A percentile compares a stretch with the other conserved stretches of the same genome.
Evolutionary conservation across 306 rosid genomes (phyloP).

Genomic region (Argentina anserina): DNA sequence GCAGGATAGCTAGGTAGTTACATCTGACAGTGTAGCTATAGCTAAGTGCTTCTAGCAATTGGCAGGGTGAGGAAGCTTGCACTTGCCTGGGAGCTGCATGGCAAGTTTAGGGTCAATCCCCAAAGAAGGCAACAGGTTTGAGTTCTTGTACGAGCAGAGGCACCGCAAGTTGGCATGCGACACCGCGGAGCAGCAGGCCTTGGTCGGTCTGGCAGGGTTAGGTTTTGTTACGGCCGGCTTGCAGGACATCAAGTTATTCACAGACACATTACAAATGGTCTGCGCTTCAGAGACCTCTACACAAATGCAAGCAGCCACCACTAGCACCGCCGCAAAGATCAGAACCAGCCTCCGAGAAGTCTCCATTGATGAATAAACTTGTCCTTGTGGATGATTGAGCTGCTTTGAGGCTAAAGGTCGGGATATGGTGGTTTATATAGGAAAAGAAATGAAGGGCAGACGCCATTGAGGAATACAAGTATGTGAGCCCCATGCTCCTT

Average conservation of each 20-base stretch:
- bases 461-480: too few relatives aligned
- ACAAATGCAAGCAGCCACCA: slow-evolving; percentile 11
- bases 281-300: slow-evolving; percentile 25
- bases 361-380: not conserved
- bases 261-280: slow-evolving; percentile 45
- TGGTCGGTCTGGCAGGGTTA: slow-evolving; percentile 35
- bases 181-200: slow-evolving; percentile 37
- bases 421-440: not conserved
- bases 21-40: not conserved
- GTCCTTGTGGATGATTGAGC: not conserved
- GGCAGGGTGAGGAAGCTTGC: slow-evolving; percentile 49
- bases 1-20: not conserved
- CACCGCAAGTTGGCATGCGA: slow-evolving; percentile 42
- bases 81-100: slow-evolving; percentile 46
- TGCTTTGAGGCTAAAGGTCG: too few relatives aligned
- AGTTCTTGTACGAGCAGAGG: slow-evolving; percentile 50
- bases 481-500: not conserved
- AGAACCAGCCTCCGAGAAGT: not conserved
- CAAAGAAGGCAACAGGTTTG: slow-evolving; percentile 45
- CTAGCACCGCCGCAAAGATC: slow-evolving; percentile 4
- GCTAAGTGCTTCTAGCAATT: slow-evolving; percentile 26
- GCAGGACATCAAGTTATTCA: slow-evolving; percentile 36
- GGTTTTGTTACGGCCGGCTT: slow-evolving; percentile 48
- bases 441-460: not conserved
- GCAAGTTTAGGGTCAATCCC: slow-evolving; percentile 61